These are phyloP conservation scores for Xylaria hypoxylon DNA, from an alignment of 2,329 filamentous ascomycete genomes.

Conservation along the genomic window DNA sequence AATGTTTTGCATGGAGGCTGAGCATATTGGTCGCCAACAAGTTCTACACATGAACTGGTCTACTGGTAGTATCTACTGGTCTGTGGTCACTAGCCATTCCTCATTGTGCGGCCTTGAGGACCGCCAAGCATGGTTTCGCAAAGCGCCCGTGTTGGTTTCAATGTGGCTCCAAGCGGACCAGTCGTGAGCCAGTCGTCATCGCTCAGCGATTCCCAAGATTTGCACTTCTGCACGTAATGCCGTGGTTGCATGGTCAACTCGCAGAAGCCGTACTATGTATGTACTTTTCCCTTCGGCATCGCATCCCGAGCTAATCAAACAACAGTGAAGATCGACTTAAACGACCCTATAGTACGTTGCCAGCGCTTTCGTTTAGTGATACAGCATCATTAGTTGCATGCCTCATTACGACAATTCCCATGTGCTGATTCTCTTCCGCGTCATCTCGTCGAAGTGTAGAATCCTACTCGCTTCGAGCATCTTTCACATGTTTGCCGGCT, in stretches of 20 bases:
- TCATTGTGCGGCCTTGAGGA: neutral
- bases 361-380: conserved; percentile 35
- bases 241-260: conserved; percentile 29
- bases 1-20: conserved; percentile 38
- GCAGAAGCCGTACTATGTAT: conserved; percentile 12
- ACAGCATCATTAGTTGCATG: conserved; percentile 35
- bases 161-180: conserved; percentile 15
- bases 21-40: conserved; percentile 26
- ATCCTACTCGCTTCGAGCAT: conserved; percentile 23
- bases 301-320: conserved; percentile 28
- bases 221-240: conserved; percentile 32
- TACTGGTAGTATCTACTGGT: neutral
- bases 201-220: conserved; percentile 19
- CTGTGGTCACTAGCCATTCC: neutral
- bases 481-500: conserved; percentile 4
- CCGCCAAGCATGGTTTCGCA: conserved; percentile 24
- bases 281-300: conserved; percentile 22
- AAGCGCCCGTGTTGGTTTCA: conserved; percentile 35
- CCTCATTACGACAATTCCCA: conserved; percentile 15
- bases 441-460: conserved; percentile 31
- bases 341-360: conserved; percentile 35
- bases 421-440: conserved; percentile 28
- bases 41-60: neutral
- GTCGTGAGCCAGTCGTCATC: conserved; percentile 10
- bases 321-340: conserved; percentile 17